Evolutionary conservation across 257 asterid species (phyloP), one percentile per base, ranked within the genome.

Genomic region (Primulina tabacum): DNA sequence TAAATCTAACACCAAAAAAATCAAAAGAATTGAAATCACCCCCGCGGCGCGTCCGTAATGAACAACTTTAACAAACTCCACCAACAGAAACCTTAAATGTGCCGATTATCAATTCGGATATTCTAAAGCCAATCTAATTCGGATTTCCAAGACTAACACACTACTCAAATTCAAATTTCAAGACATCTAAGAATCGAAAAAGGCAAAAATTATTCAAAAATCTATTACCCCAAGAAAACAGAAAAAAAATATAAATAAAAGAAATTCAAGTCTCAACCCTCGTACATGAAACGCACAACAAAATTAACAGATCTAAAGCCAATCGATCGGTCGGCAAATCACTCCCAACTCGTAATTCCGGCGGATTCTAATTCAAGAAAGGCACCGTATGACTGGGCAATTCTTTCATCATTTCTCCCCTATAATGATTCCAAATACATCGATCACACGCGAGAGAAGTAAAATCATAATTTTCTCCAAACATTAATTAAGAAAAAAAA

Each of bases 291-390:
- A 50, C 57, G 21, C 17, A 50, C 57, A 50, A 43, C 4, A 43
- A 43, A 43, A 12, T 43, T 58, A 71, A 60, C 71, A 65, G 53
- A 72, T 67, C 77, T 74, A 69, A 69, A 62, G 70, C 72, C 69
- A 57, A 64, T 62, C 82, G 52, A 40, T 21, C 80, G 74, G 82
- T 69, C 82, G 20, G 20, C 68, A 74, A 55, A 66, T 67, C 62
- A 74, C 69, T 40, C 61, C 28, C 50, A 50, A 79, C 73, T 76
- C 77, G 75, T 58, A 68, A 76, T 70, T 76, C 56, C 63, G 75
- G 62, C 67, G 32, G 70, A 50, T 50, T 50, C 21, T 17, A 50
- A 16, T 50, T 50, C 57, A 18, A 50, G 20, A 50, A 50, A 50
- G 17, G 8, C 56, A 47, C 20, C 56, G 20, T 5, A 16, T 5